A percentile compares a stretch with the other conserved stretches of the same genome.
Evolutionary conservation across 371 early-diverging fungal genomes (phyloP).

Genomic region (Umbelopsis sp.): DNA sequence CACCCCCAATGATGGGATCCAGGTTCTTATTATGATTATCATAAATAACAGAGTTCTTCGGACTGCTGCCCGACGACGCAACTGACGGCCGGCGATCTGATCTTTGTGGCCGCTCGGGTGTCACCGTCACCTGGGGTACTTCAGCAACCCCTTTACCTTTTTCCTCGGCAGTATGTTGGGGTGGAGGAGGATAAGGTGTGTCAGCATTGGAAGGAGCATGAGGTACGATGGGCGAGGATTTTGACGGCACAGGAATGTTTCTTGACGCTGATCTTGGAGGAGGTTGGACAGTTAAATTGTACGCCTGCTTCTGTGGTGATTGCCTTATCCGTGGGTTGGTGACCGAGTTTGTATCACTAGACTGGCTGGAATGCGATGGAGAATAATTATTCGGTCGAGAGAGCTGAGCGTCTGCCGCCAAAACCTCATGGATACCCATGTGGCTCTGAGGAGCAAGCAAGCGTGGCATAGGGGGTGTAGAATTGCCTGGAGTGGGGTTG

Average conservation of each 20-base stretch:
- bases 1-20: constrained; percentile 9
- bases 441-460: neutral
- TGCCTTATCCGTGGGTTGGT: neutral
- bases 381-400: neutral
- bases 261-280: constrained; percentile 11
- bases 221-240: neutral
- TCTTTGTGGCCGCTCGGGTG: constrained; percentile 1
- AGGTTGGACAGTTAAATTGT: constrained; percentile 7
- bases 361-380: neutral
- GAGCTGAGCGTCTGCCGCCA: neutral
- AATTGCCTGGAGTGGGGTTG: neutral
- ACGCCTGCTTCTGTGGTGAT: neutral
- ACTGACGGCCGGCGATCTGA: constrained; percentile 2
- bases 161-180: neutral
- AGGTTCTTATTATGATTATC: neutral
- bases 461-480: constrained; percentile 8
- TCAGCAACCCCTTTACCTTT: neutral
- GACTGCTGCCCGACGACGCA: neutral
- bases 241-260: neutral
- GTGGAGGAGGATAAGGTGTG: neutral
- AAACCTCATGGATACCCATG: neutral
- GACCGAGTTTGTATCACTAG: neutral
- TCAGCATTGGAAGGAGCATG: neutral
- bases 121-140: neutral
- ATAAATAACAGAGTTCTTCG: neutral